These are phyloP conservation scores for Oryza coarctata DNA, from an alignment of 176 grass and related monocot genomes.

Conservation along the genomic window DNA sequence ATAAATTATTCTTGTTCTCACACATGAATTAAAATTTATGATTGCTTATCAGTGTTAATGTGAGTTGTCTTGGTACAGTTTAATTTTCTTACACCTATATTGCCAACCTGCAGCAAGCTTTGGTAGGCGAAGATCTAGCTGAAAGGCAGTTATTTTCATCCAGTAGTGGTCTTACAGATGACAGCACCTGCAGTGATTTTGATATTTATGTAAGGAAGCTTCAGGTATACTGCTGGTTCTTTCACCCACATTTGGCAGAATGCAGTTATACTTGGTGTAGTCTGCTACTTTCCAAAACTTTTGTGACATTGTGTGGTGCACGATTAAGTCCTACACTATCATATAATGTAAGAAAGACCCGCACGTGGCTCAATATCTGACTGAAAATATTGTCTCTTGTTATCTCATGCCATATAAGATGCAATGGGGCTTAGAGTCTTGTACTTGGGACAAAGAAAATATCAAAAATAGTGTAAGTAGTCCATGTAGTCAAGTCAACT, in stretches of 20 bases:
- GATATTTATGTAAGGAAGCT: conserved; percentile 87
- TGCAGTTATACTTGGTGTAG: not conserved
- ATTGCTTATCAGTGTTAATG: not conserved
- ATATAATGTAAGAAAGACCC: not conserved
- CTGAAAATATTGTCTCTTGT: no score
- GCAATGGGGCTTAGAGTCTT: not conserved
- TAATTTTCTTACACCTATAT: conserved; percentile 32
- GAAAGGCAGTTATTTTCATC: conserved; percentile 86
- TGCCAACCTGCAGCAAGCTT: conserved; percentile 75
- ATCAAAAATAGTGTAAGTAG: not conserved
- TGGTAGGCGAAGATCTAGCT: conserved; percentile 93
- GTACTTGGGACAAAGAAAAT: not conserved
- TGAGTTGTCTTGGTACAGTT: not conserved
- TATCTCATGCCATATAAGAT: not conserved
- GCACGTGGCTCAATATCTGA: not conserved
- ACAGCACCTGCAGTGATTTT: conserved; percentile 68
- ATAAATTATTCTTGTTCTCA: not conserved
- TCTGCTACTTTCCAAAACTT: not conserved
- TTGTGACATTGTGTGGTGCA: not conserved
- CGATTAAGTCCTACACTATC: not conserved
- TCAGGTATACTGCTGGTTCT: conserved; percentile 53
- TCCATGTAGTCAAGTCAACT: not conserved
- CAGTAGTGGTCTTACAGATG: conserved; percentile 50
- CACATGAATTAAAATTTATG: not conserved
- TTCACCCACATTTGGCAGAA: not conserved